These are phyloP conservation scores for Cudoniella acicularis DNA, from an alignment of 495 filamentous ascomycete genomes.

Conservation along the genomic window DNA sequence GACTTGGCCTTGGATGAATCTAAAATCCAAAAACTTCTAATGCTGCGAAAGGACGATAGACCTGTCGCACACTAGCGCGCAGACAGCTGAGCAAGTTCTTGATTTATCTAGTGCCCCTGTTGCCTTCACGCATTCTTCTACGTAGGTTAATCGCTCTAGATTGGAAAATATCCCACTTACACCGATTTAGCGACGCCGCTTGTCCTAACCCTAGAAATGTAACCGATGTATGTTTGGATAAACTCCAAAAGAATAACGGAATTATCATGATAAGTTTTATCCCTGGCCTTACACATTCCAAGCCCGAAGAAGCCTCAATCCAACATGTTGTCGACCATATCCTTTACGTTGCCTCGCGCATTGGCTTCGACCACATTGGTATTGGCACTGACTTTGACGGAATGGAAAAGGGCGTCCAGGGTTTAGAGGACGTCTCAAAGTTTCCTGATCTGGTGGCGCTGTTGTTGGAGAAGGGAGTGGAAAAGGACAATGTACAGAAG, in stretches of 20 bases:
- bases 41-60: no score
- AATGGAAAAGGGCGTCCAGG: not conserved
- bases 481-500: not conserved
- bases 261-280: not conserved
- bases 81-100: not conserved
- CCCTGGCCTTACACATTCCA: not conserved
- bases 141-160: no score
- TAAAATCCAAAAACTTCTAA: no score
- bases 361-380: not conserved
- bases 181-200: no score
- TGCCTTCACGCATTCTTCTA: not conserved
- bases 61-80: not conserved
- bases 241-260: not conserved
- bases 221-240: not conserved
- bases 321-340: not conserved
- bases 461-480: not conserved
- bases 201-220: not conserved
- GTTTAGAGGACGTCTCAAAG: not conserved
- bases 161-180: no score
- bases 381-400: not conserved
- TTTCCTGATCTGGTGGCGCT: not conserved
- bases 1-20: no score
- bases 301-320: not conserved
- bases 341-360: not conserved
- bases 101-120: not conserved